Evolutionary conservation across 148 eudicot genomes (phyloP).

Genomic region (Heliosperma pusillum): DNA sequence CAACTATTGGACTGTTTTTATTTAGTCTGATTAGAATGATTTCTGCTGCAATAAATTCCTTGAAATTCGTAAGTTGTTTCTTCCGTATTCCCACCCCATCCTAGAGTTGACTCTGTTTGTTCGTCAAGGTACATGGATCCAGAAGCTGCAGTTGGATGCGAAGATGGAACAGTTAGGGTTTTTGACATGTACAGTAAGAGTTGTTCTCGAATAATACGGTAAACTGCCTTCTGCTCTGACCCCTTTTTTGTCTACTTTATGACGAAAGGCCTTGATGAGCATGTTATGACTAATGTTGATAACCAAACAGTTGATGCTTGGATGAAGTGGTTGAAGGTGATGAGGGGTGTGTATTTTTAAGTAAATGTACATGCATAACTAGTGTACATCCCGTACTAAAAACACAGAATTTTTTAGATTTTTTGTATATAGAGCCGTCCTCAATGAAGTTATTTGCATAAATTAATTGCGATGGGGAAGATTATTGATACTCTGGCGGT

Average conservation of each 20-base stretch:
- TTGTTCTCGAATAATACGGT: conserved; percentile 75
- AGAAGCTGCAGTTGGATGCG: conserved; percentile 80
- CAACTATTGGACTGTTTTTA: neutral
- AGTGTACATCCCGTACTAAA: too few species aligned
- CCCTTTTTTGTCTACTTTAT: conserved; percentile 1
- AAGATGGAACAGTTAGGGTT: conserved; percentile 76
- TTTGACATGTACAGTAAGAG: conserved; percentile 87
- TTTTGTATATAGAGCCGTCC: too few species aligned
- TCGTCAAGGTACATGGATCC: conserved; percentile 76
- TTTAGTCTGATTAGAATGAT: too few species aligned
- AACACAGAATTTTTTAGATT: too few species aligned
- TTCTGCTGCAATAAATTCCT: neutral
- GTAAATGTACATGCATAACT: neutral
- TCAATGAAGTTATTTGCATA: too few species aligned
- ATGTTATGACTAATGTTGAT: neutral
- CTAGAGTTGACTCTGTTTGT: conserved; percentile 10
- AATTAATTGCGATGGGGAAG: too few species aligned
- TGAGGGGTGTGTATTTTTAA: neutral
- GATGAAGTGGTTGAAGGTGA: neutral
- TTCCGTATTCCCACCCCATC: neutral
- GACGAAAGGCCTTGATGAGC: conserved; percentile 1
- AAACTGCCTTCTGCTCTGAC: conserved; percentile 17
- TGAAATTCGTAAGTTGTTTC: neutral
- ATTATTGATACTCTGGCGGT: too few species aligned
- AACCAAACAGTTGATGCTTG: too few species aligned